phyloP scores from a whole-genome alignment of 2,329 filamentous ascomycete genomes.

The Clathrospora elynae region DNA sequence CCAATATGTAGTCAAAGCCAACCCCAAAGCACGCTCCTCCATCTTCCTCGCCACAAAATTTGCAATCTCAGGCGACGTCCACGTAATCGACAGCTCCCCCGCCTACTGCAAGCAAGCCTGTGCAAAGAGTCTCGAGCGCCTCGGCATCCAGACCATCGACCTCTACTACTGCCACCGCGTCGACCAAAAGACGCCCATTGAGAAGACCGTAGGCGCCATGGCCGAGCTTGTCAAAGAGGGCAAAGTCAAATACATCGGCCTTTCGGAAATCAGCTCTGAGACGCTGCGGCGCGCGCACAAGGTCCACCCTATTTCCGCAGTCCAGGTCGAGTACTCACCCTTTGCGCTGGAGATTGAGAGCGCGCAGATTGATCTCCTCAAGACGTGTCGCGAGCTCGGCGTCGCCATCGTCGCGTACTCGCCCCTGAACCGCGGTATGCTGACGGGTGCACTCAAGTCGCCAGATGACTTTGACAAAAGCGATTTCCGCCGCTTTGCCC shows the following conservation, averaged over 20 bases:
- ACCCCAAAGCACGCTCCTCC: slow-evolving; percentile 49
- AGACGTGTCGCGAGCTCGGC: slow-evolving; percentile 53
- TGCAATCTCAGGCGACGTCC: slow-evolving; percentile 51
- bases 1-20: no score
- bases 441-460: slow-evolving; percentile 33
- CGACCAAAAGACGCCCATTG: slow-evolving; percentile 52
- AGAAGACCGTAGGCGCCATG: slow-evolving; percentile 57
- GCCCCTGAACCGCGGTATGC: slow-evolving; percentile 46
- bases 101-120: slow-evolving; percentile 51
- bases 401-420: slow-evolving; percentile 49
- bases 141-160: slow-evolving; percentile 53
- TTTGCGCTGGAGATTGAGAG: slow-evolving; percentile 57
- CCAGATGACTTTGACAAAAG: slow-evolving; percentile 54
- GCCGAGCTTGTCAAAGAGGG: slow-evolving; percentile 62
- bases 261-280: slow-evolving; percentile 52
- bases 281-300: slow-evolving; percentile 57
- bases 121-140: slow-evolving; percentile 47
- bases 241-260: slow-evolving; percentile 56
- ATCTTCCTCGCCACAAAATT: slow-evolving; percentile 55
- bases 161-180: slow-evolving; percentile 54
- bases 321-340: slow-evolving; percentile 59
- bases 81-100: slow-evolving; percentile 46
- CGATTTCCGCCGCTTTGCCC: slow-evolving; percentile 36
- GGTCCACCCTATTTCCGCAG: slow-evolving; percentile 55
- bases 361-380: slow-evolving; percentile 42